Evolutionary conservation across 2,329 filamentous ascomycete species (phyloP), one percentile per base, ranked within the genome.

Genomic region (Mariannaea sp.): DNA sequence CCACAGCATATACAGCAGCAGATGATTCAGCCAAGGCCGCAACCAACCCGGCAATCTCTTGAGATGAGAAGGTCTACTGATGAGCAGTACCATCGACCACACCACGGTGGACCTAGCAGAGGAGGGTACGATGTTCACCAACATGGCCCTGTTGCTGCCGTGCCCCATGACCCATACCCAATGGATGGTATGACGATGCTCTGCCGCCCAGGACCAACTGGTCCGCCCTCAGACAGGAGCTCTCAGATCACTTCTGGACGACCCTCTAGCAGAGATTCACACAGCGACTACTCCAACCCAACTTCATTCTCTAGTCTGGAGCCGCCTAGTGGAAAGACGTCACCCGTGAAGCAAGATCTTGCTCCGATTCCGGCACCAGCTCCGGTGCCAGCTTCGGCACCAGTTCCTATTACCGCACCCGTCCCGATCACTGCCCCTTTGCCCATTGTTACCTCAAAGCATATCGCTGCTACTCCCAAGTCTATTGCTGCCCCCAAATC

Each of bases 171-270:
- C 64, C 91, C 94, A 8, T 97, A 97, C 69, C 92, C 93, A 0
- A 84, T 88, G 71, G 93, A 97, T 69, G 93, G 92, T 4, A 97
- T 97, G 92, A 97, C 93, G 0, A 96, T 97, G 84, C 88, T 97
- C 58, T 97, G 93, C 73, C 86, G 92, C 55, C 86, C 89, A 32
- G 88, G 86, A 5, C 82, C 86, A 53, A 85, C 89, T 38, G 88
- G 86, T 4, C 82, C 87, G 32, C 66, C 69, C 13, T 74, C 83
- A 75, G 72, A 92, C 80, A 73, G 71, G 29, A 74, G 73, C 56
- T 77, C 76, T 4, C 72, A 77, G 20, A 67, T 76, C 20, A 80
- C 81, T 17, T 85, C 86, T 19, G 85, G 83, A 43, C 83, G 92
- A 39, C 90, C 92, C 40, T 88, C 88, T 12, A 96, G 91, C 70